A percentile compares a stretch with the other conserved stretches of the same genome.
phyloP scores from a whole-genome alignment of 768 basidiomycete genomes.

The Podaxis sp. region DNA sequence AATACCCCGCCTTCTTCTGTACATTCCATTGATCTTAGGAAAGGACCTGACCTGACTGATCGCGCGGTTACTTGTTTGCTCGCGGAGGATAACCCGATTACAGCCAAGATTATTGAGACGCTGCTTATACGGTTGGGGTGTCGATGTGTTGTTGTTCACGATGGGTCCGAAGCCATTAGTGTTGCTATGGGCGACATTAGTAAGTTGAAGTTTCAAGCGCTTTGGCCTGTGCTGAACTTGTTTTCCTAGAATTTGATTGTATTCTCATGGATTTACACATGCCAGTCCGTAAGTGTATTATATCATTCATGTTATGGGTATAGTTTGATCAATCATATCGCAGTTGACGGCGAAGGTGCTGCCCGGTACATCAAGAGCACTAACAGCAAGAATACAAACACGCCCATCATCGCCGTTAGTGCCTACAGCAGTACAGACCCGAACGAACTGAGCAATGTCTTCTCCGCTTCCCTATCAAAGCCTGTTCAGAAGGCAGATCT shows the following conservation, averaged over 20 bases:
- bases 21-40: conserved; percentile 78
- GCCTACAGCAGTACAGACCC: conserved; percentile 77
- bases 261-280: conserved; percentile 96
- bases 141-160: conserved; percentile 91
- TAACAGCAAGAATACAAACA: conserved; percentile 90
- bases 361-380: conserved; percentile 97
- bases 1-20: conserved; percentile 81
- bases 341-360: conserved; percentile 94
- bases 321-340: conserved; percentile 7
- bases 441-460: conserved; percentile 63
- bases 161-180: conserved; percentile 95
- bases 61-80: conserved; percentile 91
- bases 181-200: conserved; percentile 98
- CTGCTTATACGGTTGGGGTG: conserved; percentile 92
- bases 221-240: conserved; percentile 23
- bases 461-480: conserved; percentile 82
- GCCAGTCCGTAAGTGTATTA: conserved; percentile 75
- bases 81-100: conserved; percentile 98
- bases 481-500: conserved; percentile 88
- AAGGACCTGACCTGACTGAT: conserved; percentile 76
- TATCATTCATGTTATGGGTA: background rate
- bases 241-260: conserved; percentile 79
- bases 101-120: conserved; percentile 96
- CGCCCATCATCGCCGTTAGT: conserved; percentile 90
- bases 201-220: conserved; percentile 40